Percentiles rank a stretch among this genome's conserved stretches.
These are phyloP conservation scores for Sordariomycetes sp. DNA, from an alignment of 2,329 filamentous ascomycete genomes.

Conservation along the genomic window DNA sequence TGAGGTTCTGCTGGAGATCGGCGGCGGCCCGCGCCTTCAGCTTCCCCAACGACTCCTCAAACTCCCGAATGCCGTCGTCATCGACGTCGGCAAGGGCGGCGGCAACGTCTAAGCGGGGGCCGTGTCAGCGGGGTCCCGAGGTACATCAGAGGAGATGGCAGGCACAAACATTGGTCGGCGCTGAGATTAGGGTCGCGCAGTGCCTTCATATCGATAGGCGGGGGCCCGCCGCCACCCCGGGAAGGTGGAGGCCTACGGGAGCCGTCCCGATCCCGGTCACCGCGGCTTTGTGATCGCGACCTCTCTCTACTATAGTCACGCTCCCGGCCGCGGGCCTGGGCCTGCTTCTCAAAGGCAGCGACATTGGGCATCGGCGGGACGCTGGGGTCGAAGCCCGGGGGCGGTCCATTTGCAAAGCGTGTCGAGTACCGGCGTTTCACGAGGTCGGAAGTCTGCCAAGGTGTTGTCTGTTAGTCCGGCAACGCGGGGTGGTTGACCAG, in stretches of 20 bases:
- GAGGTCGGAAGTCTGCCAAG: slow-evolving; percentile 59
- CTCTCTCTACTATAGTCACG: slow-evolving; percentile 23
- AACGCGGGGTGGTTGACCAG: background rate
- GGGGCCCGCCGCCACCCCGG: slow-evolving; percentile 38
- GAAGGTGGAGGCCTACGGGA: slow-evolving; percentile 40
- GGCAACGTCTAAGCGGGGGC: slow-evolving; percentile 41
- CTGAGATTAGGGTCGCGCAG: slow-evolving; percentile 70
- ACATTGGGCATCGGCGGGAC: slow-evolving; percentile 64
- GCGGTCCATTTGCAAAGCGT: slow-evolving; percentile 69
- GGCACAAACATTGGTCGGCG: slow-evolving; percentile 62
- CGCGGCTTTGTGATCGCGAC: slow-evolving; percentile 7
- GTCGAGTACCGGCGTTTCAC: slow-evolving; percentile 94
- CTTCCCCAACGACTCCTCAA: slow-evolving; percentile 64
- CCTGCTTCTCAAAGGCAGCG: slow-evolving; percentile 34
- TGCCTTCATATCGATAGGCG: slow-evolving; percentile 65
- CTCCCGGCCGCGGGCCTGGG: slow-evolving; percentile 19
- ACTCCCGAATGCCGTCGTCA: slow-evolving; percentile 77
- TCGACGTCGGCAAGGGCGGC: slow-evolving; percentile 71
- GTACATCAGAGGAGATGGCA: background rate
- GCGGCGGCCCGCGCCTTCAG: slow-evolving; percentile 68
- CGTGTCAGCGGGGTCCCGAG: slow-evolving; percentile 6
- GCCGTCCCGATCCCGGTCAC: slow-evolving; percentile 14
- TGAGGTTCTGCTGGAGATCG: slow-evolving; percentile 89
- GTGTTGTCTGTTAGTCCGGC: slow-evolving; percentile 6
- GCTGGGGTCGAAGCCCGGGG: slow-evolving; percentile 53